A percentile compares a stretch with the other conserved stretches of the same genome.
These are phyloP conservation scores for Eucalyptus tenuipes DNA, from an alignment of 345 rosid species.

Conservation along the genomic window DNA sequence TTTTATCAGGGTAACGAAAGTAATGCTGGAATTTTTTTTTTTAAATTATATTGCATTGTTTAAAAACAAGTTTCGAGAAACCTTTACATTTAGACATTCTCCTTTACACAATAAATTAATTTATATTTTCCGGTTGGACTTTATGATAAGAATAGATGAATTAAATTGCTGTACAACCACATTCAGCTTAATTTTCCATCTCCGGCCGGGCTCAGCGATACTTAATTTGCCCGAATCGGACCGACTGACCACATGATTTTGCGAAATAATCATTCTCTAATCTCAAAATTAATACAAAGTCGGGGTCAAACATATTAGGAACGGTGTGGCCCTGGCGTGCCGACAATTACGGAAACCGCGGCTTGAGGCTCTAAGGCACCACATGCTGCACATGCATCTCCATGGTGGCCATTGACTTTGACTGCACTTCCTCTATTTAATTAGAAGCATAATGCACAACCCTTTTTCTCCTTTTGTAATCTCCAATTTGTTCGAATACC, in stretches of 20 bases:
- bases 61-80: background rate
- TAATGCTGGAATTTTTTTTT: background rate
- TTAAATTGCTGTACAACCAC: background rate
- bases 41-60: rapidly evolving
- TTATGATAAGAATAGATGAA: background rate
- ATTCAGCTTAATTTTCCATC: background rate
- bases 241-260: background rate
- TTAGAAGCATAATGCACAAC: background rate
- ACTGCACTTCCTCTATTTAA: background rate
- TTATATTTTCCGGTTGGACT: background rate
- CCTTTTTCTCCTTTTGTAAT: background rate
- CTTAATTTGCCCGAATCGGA: background rate
- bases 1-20: rapidly evolving
- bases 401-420: background rate
- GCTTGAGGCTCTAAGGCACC: background rate
- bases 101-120: background rate
- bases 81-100: background rate
- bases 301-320: background rate
- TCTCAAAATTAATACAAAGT: background rate
- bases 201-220: background rate
- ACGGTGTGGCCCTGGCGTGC: background rate
- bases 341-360: background rate
- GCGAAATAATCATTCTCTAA: background rate
- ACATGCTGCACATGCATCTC: background rate
- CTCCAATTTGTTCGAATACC: background rate